Conservation (phyloP, 179 eudicot genomes). For the Beta corolliflora region DNA sequence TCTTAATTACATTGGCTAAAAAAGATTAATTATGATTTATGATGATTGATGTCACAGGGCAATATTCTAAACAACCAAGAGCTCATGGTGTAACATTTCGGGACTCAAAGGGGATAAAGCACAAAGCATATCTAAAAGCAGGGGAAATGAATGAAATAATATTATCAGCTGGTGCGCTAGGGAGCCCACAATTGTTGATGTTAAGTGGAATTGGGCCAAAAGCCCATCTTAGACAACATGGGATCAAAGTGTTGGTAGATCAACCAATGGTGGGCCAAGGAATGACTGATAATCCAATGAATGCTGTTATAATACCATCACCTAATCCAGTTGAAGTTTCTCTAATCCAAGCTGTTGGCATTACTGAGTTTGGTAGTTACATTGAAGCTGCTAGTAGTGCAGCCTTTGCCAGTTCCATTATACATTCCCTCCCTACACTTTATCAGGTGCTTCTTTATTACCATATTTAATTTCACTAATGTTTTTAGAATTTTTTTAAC, state of each 20-base stretch:
- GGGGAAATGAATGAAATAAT: conserved; percentile 36
- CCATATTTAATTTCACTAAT: not conserved
- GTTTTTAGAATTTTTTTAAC: too few relatives aligned
- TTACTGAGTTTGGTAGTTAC: conserved; percentile 34
- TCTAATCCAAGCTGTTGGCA: conserved; percentile 40
- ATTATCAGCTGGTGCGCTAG: conserved; percentile 41
- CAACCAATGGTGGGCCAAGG: conserved; percentile 40
- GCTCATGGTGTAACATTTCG: conserved; percentile 36
- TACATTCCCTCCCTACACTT: conserved; percentile 28
- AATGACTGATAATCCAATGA: conserved; percentile 44
- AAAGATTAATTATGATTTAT: too few relatives aligned
- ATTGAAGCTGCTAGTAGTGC: conserved; percentile 43
- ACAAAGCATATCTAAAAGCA: conserved; percentile 34
- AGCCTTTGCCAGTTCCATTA: conserved; percentile 30
- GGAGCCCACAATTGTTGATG: conserved; percentile 45
- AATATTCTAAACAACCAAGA: conserved; percentile 25
- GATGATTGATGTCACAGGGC: conserved; percentile 15
- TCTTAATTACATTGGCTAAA: not conserved
- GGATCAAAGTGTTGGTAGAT: conserved; percentile 23
- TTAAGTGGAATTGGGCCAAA: conserved; percentile 45
- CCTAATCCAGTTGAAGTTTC: conserved; percentile 37
- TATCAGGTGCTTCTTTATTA: conserved; percentile 17
- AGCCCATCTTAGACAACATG: conserved; percentile 29
- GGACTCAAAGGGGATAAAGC: conserved; percentile 33
- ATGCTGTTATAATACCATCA: conserved; percentile 33